These are phyloP conservation scores for Staphylotrichum longicolle DNA, from an alignment of 495 filamentous ascomycete genomes.

Conservation along the genomic window DNA sequence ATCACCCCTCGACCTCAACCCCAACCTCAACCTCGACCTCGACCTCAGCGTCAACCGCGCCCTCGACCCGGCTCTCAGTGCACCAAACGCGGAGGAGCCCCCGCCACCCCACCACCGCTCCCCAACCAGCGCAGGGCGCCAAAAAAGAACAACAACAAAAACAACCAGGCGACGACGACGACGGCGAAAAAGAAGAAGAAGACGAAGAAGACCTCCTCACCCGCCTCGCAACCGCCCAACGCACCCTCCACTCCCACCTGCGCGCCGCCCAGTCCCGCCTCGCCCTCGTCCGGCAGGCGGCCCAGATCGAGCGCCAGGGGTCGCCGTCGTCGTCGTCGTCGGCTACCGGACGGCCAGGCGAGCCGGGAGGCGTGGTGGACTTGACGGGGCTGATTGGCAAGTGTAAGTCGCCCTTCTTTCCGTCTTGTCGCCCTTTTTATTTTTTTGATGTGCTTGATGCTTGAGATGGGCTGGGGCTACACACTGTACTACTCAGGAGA, in stretches of 20 bases:
- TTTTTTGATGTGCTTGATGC: no score
- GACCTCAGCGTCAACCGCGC: no score
- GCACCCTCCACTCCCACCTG: slow-evolving; percentile 10
- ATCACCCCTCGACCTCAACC: no score
- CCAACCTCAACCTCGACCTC: no score
- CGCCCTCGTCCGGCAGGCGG: slow-evolving; percentile 26
- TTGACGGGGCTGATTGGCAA: background rate
- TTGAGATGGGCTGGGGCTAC: no score
- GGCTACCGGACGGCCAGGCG: background rate
- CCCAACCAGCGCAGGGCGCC: no score
- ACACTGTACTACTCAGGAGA: no score
- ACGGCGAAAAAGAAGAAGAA: background rate
- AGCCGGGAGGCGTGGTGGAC: background rate
- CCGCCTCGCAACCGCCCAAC: slow-evolving; percentile 16
- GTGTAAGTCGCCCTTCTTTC: background rate
- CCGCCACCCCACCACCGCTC: no score
- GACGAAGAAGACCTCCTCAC: background rate
- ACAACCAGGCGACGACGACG: background rate
- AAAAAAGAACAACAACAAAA: background rate
- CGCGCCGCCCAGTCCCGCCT: slow-evolving; percentile 16
- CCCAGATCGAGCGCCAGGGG: slow-evolving; percentile 19
- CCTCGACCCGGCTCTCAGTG: no score
- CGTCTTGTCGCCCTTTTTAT: no score
- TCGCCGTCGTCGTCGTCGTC: slow-evolving; percentile 1
- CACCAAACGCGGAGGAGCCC: no score